Base-by-base conservation (phyloP, 805 yeast genomes). In the Maudiozyma barnettii region DNA sequence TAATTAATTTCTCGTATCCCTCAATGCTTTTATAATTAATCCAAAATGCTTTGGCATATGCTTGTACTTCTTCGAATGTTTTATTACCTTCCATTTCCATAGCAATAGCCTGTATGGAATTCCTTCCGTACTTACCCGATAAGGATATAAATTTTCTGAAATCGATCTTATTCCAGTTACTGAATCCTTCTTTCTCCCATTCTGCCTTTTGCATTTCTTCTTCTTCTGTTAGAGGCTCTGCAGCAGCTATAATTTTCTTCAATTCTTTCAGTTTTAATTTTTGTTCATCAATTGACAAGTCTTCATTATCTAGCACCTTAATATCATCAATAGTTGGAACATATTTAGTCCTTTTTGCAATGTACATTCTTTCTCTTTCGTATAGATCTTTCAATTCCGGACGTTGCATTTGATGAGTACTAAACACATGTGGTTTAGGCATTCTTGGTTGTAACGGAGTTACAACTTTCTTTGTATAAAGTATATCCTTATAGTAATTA, bases 401-500 rank as follows among this genome's bases (percentile, higher is more conserved):
- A 1, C 95, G 88, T 63, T 76, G 85, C 58, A 93, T 86, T 66
- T 93, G 99, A 66, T 90, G 96, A 61, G 90, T 96, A 60, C 84
- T 86, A 33, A 88, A 72, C 48, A 79, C 81, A 51, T 85, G 70
- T 56, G 89, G 95, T 60, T 83, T 89, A 31, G 98, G 98, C 43
- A 95, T 87, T 53, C 77, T 78, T 22, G 95, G 95, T 1, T 82
- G 84, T 12, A 76, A 71, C 41, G 74, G 71, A 7, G 61, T 55
- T 0, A 67, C 47, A 0, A 79, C 62, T 29, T 52, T 52, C 57
- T 83, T 80, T 6, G 91, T 88, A 55, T 81, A 80, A 56, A 90
- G 68, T 14, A 82, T 88, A 59, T 81, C 91, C 61, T 83, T 82
- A 64, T 85, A 85, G 65, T 90, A 90, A 67, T 79, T 80, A 64